A percentile compares a stretch with the other conserved stretches of the same genome.
Evolutionary conservation across 306 rosid species (phyloP).

Genomic region (Senna siamea): DNA sequence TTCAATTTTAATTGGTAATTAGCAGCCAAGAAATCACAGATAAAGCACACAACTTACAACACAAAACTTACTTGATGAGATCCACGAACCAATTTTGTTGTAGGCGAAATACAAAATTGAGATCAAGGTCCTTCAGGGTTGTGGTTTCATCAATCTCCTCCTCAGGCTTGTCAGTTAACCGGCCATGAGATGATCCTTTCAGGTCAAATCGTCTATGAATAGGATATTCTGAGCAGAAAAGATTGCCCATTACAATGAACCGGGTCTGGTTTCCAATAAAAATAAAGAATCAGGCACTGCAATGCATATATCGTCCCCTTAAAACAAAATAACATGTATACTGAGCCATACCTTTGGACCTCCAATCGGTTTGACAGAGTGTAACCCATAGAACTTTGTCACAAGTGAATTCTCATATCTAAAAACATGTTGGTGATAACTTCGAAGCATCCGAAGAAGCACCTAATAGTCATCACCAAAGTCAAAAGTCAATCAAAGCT

Average conservation of each 20-base stretch:
- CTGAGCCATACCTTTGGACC: slow-evolving; percentile 78
- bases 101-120: slow-evolving; percentile 85
- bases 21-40: neutral
- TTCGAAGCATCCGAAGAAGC: slow-evolving; percentile 92
- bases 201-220: slow-evolving; percentile 94
- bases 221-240: slow-evolving; percentile 95
- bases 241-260: slow-evolving; percentile 97
- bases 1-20: slow-evolving; percentile 3
- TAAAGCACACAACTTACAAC: neutral
- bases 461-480: slow-evolving; percentile 58
- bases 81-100: slow-evolving; percentile 78
- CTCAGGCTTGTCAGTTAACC: slow-evolving; percentile 87
- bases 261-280: slow-evolving; percentile 64
- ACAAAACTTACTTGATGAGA: slow-evolving; percentile 69
- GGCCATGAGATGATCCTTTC: slow-evolving; percentile 97
- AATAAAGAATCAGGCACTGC: slow-evolving; percentile 18
- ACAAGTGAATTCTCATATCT: slow-evolving; percentile 85
- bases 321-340: slow-evolving; percentile 19
- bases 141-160: slow-evolving; percentile 98
- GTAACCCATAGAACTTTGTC: slow-evolving; percentile 91
- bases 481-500: slow-evolving; percentile 24
- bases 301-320: slow-evolving; percentile 19
- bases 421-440: slow-evolving; percentile 77
- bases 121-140: slow-evolving; percentile 96
- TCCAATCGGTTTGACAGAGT: slow-evolving; percentile 96